Evolutionary conservation across 805 yeast genomes (phyloP), one percentile per base, ranked within the genome.

Genomic region (Monosporozyma aerobia): DNA sequence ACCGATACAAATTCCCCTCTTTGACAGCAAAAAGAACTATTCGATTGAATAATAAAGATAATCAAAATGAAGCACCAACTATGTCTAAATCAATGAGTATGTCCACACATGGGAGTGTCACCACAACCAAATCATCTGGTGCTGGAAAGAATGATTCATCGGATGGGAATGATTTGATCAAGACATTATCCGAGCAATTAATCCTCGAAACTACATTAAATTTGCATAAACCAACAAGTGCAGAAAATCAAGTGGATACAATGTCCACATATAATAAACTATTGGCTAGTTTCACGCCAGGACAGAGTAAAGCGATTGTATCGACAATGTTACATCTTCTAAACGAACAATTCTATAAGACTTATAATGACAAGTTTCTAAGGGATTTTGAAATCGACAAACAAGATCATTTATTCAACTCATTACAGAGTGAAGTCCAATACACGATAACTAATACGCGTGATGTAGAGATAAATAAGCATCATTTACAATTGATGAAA

Each of bases 381-480:
- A 60, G 64, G 23, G 69, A 69, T 29, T 80, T 81, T 56, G 96
- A 89, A 59, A 70, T 89, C 14, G 96, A 90, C 57, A 92, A 90
- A 61, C 97, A 92, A 61, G 78, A 81, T 23, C 94, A 92, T 63
- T 70, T 94, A 13, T 90, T 89, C 66, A 92, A 90, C 64, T 95
- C 97, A 33, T 96, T 97, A 0, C 88, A 88, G 56, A 84, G 90
- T 51, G 98, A 92, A 66, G 69, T 92, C 39, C 70, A 85, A 48
- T 87, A 85, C 46, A 96, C 90, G 60, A 79, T 90, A 25, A 81
- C 84, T 43, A 77, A 83, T 43, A 78, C 85, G 32, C 73, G 97
- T 57, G 90, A 85, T 56, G 72, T 74, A 11, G 87, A 87, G 55
- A 73, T 85, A 51, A 82, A 82, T 57, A 84, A 82, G 51, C 74